phyloP scores from a whole-genome alignment of 1,284 basidiomycete species.

The Puccinia hordei region DNA sequence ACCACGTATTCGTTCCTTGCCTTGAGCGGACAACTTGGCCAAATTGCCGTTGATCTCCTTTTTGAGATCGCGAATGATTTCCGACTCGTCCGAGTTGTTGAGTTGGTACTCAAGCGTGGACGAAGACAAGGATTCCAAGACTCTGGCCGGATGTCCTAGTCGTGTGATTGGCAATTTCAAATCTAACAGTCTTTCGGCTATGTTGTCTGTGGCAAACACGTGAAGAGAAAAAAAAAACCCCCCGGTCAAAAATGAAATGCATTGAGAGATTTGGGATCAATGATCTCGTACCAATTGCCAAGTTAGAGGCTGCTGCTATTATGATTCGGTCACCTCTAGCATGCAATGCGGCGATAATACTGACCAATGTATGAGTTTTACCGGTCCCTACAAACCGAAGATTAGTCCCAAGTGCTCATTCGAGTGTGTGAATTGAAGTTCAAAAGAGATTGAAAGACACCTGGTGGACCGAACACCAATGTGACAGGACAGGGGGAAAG shows the following conservation, averaged over 20 bases:
- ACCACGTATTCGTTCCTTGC: conserved; percentile 74
- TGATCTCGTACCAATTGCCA: conserved; percentile 69
- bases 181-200: conserved; percentile 74
- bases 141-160: conserved; percentile 88
- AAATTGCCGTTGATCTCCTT: conserved; percentile 74
- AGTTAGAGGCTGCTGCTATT: conserved; percentile 86
- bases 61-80: conserved; percentile 80
- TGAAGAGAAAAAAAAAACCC: conserved; percentile 52
- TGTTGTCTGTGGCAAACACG: conserved; percentile 68
- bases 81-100: conserved; percentile 74
- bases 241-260: conserved; percentile 3
- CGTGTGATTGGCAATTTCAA: conserved; percentile 66
- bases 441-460: conserved; percentile 19
- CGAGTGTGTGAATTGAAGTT: not conserved
- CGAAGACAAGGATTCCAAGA: conserved; percentile 74
- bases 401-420: not conserved
- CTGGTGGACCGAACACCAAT: conserved; percentile 49
- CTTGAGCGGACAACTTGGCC: conserved; percentile 68
- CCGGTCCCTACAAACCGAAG: conserved; percentile 33
- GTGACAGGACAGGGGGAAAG: conserved; percentile 45
- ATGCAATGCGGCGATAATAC: conserved; percentile 47
- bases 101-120: conserved; percentile 87
- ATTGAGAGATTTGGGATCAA: not conserved
- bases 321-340: conserved; percentile 66
- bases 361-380: conserved; percentile 48